phyloP scores from a whole-genome alignment of 495 filamentous ascomycete genomes.

The Hypoxylon trugodes region DNA sequence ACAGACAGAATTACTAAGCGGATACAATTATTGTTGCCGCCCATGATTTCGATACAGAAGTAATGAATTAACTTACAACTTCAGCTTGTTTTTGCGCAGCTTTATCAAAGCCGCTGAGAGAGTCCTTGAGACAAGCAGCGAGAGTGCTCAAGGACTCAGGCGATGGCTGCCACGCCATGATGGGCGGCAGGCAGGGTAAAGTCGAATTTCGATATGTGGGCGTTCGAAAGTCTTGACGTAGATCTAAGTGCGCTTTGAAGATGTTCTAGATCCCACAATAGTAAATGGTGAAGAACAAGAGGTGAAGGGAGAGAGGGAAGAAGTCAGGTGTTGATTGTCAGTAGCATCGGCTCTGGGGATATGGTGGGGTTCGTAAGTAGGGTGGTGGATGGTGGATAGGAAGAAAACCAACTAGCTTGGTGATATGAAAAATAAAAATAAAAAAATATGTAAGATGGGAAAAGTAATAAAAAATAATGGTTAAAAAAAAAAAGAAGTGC shows the following conservation, averaged over 20 bases:
- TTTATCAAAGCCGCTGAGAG: slow-evolving; percentile 82
- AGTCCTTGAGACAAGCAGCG: slow-evolving; percentile 87
- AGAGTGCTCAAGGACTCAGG: slow-evolving; percentile 87
- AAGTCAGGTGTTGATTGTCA: slow-evolving; percentile 30
- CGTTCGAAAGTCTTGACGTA: slow-evolving; percentile 1
- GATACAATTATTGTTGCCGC: background rate
- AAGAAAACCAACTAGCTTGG: slow-evolving; percentile 13
- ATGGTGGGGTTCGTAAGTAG: slow-evolving; percentile 33
- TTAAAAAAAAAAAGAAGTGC: background rate
- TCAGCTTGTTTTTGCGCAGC: slow-evolving; percentile 84
- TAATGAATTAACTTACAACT: slow-evolving; percentile 56
- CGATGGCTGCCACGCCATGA: slow-evolving; percentile 94
- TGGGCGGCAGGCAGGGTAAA: slow-evolving; percentile 33
- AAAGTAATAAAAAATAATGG: slow-evolving; percentile 5
- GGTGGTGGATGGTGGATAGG: no score
- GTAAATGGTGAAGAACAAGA: background rate
- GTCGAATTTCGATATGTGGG: slow-evolving; percentile 5
- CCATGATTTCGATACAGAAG: background rate
- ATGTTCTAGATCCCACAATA: slow-evolving; percentile 2
- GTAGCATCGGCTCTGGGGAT: slow-evolving; percentile 28
- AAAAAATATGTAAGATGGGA: background rate
- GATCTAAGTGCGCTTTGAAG: background rate
- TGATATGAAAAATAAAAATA: slow-evolving; percentile 18
- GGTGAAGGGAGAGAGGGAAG: background rate
- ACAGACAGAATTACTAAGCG: slow-evolving; percentile 4